phyloP scores from a whole-genome alignment of 2,329 filamentous ascomycete genomes.

The Aspergillus texensis region DNA sequence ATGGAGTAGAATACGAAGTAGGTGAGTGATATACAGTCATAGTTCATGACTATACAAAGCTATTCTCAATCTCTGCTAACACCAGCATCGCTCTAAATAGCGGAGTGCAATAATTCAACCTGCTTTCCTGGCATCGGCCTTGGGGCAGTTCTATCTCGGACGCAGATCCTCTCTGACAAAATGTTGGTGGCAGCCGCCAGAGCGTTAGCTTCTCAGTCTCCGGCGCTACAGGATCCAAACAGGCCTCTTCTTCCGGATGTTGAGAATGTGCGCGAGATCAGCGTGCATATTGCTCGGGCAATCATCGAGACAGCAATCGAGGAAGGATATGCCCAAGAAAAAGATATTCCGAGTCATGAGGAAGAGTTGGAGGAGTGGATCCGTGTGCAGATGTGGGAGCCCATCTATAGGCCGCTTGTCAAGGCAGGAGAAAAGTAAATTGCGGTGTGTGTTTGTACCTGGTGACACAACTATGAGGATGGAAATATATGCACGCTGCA shows the following conservation, averaged over 20 bases:
- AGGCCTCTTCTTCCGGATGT: slow-evolving; percentile 77
- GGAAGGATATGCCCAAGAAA: slow-evolving; percentile 67
- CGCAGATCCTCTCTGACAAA: slow-evolving; percentile 68
- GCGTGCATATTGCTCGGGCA: slow-evolving; percentile 72
- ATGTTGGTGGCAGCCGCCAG: slow-evolving; percentile 82
- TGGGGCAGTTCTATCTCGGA: slow-evolving; percentile 71
- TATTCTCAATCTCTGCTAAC: slow-evolving; percentile 19
- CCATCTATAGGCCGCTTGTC: slow-evolving; percentile 37
- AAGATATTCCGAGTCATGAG: slow-evolving; percentile 61
- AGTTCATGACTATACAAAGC: background rate
- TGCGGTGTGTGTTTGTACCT: background rate
- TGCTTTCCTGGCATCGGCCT: slow-evolving; percentile 86
- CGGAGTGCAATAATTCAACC: slow-evolving; percentile 87
- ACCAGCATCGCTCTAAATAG: slow-evolving; percentile 47
- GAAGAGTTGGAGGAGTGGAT: slow-evolving; percentile 44
- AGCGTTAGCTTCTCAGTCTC: slow-evolving; percentile 71
- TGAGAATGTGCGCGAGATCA: slow-evolving; percentile 71
- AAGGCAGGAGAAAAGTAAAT: background rate
- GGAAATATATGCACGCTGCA: background rate
- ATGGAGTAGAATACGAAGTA: slow-evolving; percentile 58
- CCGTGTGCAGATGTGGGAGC: slow-evolving; percentile 47
- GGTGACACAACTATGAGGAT: too few species aligned
- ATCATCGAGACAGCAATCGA: slow-evolving; percentile 73
- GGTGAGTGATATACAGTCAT: slow-evolving; percentile 38
- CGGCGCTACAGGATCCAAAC: slow-evolving; percentile 66